Percentiles rank a stretch among this genome's conserved stretches.
phyloP scores from a whole-genome alignment of 257 asterid species.

The Fraxinus excelsior region DNA sequence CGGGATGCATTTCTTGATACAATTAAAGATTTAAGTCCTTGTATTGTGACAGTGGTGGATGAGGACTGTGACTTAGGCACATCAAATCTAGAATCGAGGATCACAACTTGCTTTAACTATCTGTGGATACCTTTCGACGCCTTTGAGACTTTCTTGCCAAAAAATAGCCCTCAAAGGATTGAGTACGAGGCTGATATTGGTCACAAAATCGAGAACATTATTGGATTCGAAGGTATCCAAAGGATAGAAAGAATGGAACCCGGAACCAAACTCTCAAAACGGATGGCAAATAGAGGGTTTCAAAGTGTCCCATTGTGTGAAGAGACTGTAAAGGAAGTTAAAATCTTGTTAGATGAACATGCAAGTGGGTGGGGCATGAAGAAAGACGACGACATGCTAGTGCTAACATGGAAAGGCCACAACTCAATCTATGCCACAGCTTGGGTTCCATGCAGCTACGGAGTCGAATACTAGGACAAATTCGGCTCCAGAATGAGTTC shows the following conservation, averaged over 20 bases:
- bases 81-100: constrained; percentile 45
- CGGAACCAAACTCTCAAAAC: constrained; percentile 36
- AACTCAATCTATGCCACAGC: constrained; percentile 59
- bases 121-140: constrained; percentile 86
- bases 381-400: constrained; percentile 65
- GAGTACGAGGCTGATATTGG: constrained; percentile 73
- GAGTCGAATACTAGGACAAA: not conserved
- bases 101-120: constrained; percentile 65
- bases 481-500: not conserved
- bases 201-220: constrained; percentile 65
- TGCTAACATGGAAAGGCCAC: constrained; percentile 88
- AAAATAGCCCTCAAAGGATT: constrained; percentile 55
- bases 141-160: constrained; percentile 74
- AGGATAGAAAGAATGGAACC: constrained; percentile 66
- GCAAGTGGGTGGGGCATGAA: constrained; percentile 96
- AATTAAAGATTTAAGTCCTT: constrained; percentile 45
- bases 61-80: constrained; percentile 65
- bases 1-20: constrained; percentile 50
- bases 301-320: constrained; percentile 51
- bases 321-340: constrained; percentile 61
- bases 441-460: constrained; percentile 51
- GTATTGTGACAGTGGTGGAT: constrained; percentile 52
- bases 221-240: constrained; percentile 57
- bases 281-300: constrained; percentile 59
- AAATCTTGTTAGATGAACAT: constrained; percentile 61